Percentiles rank a stretch among this genome's conserved stretches.
Conservation (phyloP, 768 basidiomycete genomes). For the Tricholoma sp. region DNA sequence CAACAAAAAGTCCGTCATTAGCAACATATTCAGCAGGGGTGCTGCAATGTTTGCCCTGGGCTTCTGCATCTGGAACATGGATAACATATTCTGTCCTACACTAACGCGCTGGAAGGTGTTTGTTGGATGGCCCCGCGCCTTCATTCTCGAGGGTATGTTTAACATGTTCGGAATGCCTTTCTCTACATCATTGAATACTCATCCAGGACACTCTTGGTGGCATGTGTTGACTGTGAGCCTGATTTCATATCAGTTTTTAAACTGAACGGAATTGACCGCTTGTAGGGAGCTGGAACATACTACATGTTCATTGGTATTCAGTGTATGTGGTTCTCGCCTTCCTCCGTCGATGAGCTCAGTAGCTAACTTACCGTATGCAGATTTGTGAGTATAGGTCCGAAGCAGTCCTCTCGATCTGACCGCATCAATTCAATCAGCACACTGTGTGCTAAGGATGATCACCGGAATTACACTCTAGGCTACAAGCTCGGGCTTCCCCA, state of each 20-base stretch:
- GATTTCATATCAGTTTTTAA: not conserved
- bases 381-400: conserved; percentile 32
- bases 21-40: conserved; percentile 47
- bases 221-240: conserved; percentile 60
- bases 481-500: conserved; percentile 45
- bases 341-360: not conserved
- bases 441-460: conserved; percentile 57
- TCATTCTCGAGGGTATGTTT: conserved; percentile 54
- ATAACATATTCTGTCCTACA: conserved; percentile 67
- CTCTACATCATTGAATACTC: not conserved
- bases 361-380: conserved; percentile 17
- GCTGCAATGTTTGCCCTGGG: conserved; percentile 53
- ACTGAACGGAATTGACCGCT: not conserved
- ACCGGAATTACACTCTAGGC: conserved; percentile 40
- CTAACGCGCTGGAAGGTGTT: conserved; percentile 51
- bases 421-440: conserved; percentile 24
- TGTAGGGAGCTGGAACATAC: conserved; percentile 45
- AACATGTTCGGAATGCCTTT: not conserved
- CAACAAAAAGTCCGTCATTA: conserved; percentile 35
- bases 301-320: conserved; percentile 48
- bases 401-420: conserved; percentile 6
- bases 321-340: conserved; percentile 30
- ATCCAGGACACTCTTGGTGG: conserved; percentile 69
- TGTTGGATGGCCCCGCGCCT: conserved; percentile 62
- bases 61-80: conserved; percentile 76